These are phyloP conservation scores for Eimeria tenella DNA, from an alignment of 169 alveolate species.

Conservation along the genomic window DNA sequence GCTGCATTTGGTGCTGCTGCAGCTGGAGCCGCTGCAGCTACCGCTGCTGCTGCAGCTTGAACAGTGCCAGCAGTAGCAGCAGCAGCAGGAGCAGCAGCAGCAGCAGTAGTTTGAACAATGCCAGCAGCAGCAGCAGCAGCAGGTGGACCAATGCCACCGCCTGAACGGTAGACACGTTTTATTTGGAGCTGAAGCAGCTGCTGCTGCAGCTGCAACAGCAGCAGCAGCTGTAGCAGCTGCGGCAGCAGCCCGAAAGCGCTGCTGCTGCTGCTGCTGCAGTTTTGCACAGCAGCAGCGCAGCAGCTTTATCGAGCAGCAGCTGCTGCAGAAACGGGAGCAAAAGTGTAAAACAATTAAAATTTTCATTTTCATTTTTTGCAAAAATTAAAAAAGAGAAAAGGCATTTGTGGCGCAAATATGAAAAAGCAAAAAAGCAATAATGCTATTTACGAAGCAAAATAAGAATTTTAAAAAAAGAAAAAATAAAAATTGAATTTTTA, in stretches of 20 bases:
- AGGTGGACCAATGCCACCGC: neutral
- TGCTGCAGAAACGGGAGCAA: neutral
- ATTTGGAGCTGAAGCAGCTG: conserved; percentile 26
- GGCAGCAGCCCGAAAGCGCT: neutral
- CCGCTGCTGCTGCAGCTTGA: neutral
- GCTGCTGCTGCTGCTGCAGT: neutral
- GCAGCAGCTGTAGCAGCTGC: neutral
- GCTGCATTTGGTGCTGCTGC: neutral
- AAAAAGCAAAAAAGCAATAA: neutral
- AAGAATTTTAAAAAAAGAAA: neutral
- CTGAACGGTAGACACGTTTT: too few relatives aligned
- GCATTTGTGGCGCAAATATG: neutral
- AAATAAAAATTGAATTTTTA: neutral
- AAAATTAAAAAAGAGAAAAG: too few relatives aligned
- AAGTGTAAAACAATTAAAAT: neutral
- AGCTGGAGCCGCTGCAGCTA: neutral
- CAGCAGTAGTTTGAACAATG: neutral
- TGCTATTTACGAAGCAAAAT: neutral
- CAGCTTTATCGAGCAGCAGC: neutral
- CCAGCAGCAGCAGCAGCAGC: neutral
- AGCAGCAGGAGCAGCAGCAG: neutral
- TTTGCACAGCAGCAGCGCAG: neutral
- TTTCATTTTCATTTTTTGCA: too few relatives aligned
- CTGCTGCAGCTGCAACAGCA: conserved; percentile 8
- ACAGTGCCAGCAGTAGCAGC: neutral